Conservation (phyloP, 2,329 filamentous ascomycete species). For the Nemania sp. region DNA sequence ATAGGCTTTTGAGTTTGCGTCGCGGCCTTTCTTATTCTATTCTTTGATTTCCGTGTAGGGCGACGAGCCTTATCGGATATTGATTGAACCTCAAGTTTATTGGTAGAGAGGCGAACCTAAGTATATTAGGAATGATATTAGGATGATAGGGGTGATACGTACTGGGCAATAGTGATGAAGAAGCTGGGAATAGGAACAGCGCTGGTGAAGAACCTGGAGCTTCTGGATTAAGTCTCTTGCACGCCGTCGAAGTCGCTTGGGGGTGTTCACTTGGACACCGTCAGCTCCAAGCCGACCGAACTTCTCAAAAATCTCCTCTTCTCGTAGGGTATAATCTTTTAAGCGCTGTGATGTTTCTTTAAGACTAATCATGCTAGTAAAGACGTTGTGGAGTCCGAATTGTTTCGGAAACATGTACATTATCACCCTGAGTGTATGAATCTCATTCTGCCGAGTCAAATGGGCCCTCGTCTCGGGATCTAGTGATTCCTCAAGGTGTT, state of each 20-base stretch:
- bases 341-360: conserved; percentile 77
- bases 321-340: conserved; percentile 87
- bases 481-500: conserved; percentile 29
- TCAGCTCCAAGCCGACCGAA: conserved; percentile 50
- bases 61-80: conserved; percentile 29
- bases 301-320: conserved; percentile 76
- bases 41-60: conserved; percentile 34
- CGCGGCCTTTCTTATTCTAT: conserved; percentile 28
- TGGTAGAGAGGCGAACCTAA: conserved; percentile 39
- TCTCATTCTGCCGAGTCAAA: conserved; percentile 52
- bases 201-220: conserved; percentile 76
- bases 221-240: conserved; percentile 70
- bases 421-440: conserved; percentile 77
- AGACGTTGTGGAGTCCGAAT: conserved; percentile 92
- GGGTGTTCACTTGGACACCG: conserved; percentile 56
- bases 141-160: conserved; percentile 26
- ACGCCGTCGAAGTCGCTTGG: conserved; percentile 76
- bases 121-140: conserved; percentile 35
- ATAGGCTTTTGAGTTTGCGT: conserved; percentile 41
- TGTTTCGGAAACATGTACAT: conserved; percentile 95
- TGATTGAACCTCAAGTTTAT: conserved; percentile 22
- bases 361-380: conserved; percentile 75
- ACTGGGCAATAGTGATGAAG: conserved; percentile 83
- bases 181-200: conserved; percentile 83
- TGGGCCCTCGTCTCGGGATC: conserved; percentile 16